Conservation (phyloP, 441 rosid genomes). For the Sinapis alba region DNA sequence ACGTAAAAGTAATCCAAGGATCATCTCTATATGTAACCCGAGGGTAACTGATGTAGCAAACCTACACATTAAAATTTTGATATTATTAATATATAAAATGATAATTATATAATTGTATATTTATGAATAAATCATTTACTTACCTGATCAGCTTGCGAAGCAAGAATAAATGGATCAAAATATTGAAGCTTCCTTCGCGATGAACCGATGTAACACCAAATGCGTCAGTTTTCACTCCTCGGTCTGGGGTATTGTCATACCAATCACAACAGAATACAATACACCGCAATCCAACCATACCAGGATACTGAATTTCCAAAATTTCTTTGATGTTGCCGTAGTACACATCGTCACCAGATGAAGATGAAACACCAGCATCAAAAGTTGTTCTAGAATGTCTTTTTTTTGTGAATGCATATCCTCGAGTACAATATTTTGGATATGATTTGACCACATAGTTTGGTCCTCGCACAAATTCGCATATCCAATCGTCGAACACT, state of each 20-base stretch:
- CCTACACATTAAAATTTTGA: neutral
- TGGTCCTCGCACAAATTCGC: too few relatives aligned
- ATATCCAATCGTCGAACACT: too few relatives aligned
- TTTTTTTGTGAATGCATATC: too few relatives aligned
- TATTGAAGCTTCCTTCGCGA: neutral
- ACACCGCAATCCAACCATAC: neutral
- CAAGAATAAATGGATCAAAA: neutral
- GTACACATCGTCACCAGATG: too few relatives aligned
- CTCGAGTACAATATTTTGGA: too few relatives aligned
- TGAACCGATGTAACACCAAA: too few relatives aligned
- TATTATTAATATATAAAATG: too few relatives aligned
- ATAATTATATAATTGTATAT: neutral
- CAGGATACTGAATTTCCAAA: neutral
- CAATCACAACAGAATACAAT: neutral
- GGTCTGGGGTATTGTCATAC: neutral
- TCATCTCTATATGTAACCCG: neutral
- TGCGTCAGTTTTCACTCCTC: neutral
- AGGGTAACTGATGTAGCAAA: neutral
- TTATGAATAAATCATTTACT: neutral
- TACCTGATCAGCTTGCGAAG: neutral
- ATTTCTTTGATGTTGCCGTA: too few relatives aligned
- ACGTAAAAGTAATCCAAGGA: neutral
- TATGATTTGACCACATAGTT: too few relatives aligned
- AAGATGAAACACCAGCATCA: too few relatives aligned
- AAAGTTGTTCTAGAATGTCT: too few relatives aligned